Evolutionary conservation across 2,329 filamentous ascomycete genomes (phyloP), one percentile per base, ranked within the genome.

Genomic region (Tolypocladium guangdongense): DNA sequence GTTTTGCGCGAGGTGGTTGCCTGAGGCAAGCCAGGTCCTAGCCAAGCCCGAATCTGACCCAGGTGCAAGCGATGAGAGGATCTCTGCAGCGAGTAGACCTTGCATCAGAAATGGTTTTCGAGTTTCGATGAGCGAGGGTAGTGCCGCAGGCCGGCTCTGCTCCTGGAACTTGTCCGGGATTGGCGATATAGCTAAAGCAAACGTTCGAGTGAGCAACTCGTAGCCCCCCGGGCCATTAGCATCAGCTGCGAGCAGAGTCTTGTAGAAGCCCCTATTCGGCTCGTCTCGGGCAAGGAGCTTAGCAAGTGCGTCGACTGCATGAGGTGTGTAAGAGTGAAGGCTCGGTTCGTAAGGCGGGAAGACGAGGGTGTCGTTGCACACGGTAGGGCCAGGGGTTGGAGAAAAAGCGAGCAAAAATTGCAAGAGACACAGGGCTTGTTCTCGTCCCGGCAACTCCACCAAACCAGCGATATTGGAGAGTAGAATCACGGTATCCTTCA

Each of bases 251-350:
- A 97, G 95, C 11, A 97, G 86, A 41, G 82, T 77, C 66, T 87
- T 88, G 74, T 91, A 97, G 61, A 88, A 85, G 3, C 83, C 84
- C 56, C 93, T 78, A 63, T 99, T 99, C 0, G 93, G 92, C 61
- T 97, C 92, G 66, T 97, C 93, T 51, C 91, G 81, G 4, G 93
- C 92, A 30, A 99, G 77, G 3, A 99, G 76, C 68, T 97, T 97
- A 2, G 93, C 92, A 30, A 97, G 74, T 49, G 87, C 87, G 66
- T 99, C 93, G 20, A 97, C 82, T 1, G 93, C 93, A 38, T 89
- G 83, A 3, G 92, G 91, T 1, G 96, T 81, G 66, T 97, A 97
- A 43, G 86, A 84, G 66, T 99, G 92, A 33, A 90, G 72, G 11
- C 80, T 75, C 0, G 93, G 89, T 52, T 91, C 86, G 66, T 92